Conservation (phyloP, 2,329 filamentous ascomycete genomes). For the Sporothrix luriei region DNA sequence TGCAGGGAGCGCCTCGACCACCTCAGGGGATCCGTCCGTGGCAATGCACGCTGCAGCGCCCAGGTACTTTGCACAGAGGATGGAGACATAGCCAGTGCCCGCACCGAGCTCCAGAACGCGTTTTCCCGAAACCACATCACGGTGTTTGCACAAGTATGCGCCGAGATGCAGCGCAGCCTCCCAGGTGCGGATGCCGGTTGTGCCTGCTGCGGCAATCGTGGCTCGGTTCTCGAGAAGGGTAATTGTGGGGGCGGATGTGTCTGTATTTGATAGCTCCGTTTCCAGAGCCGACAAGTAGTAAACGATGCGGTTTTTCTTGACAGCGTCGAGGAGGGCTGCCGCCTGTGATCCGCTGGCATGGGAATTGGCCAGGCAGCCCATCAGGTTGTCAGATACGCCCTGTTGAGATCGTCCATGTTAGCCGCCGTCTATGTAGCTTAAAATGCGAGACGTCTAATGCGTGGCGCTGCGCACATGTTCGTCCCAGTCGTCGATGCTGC, state of each 20-base stretch:
- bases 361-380: slow-evolving; percentile 66
- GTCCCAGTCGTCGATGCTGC: slow-evolving; percentile 77
- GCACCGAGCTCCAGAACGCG: slow-evolving; percentile 72
- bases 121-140: slow-evolving; percentile 53
- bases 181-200: slow-evolving; percentile 79
- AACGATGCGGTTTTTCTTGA: slow-evolving; percentile 73
- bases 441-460: not conserved
- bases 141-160: slow-evolving; percentile 62
- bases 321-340: slow-evolving; percentile 62
- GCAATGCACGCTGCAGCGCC: slow-evolving; percentile 62
- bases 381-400: slow-evolving; percentile 83
- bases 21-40: slow-evolving; percentile 74
- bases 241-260: slow-evolving; percentile 44
- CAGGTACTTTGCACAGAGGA: slow-evolving; percentile 71
- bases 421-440: no score
- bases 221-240: slow-evolving; percentile 70
- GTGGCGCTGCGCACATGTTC: slow-evolving; percentile 69
- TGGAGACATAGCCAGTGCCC: slow-evolving; percentile 74
- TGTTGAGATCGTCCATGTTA: slow-evolving; percentile 45
- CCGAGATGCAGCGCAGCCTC: slow-evolving; percentile 76
- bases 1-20: slow-evolving; percentile 67
- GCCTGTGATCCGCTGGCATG: slow-evolving; percentile 50
- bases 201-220: slow-evolving; percentile 70
- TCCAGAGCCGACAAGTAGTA: slow-evolving; percentile 58
- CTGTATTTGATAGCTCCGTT: slow-evolving; percentile 26